phyloP scores from a whole-genome alignment of 106 monocot genomes.

The Platanthera guangdongensis region DNA sequence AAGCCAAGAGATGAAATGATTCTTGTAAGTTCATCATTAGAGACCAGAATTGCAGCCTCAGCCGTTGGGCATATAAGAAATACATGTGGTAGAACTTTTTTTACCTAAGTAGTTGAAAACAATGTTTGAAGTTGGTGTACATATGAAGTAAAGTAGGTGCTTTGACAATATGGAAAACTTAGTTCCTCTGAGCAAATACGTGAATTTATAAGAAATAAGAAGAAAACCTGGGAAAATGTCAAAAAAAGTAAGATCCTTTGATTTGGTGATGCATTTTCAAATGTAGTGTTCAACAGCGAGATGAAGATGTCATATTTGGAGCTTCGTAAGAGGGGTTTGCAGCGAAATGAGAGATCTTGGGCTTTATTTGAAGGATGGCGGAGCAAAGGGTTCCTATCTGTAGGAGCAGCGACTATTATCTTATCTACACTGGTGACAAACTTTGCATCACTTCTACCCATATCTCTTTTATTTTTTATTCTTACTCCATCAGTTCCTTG shows the following conservation, averaged over 20 bases:
- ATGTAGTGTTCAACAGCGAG: too few species aligned
- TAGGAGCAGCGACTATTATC: too few species aligned
- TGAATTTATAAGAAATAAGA: neutral
- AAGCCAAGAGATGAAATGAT: constrained; percentile 26
- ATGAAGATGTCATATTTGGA: too few species aligned
- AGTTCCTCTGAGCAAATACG: neutral
- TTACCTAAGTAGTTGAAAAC: constrained; percentile 16
- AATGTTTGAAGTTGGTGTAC: neutral
- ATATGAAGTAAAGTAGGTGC: neutral
- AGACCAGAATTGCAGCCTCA: constrained; percentile 12
- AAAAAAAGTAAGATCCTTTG: neutral
- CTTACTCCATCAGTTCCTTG: too few species aligned
- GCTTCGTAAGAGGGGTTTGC: too few species aligned
- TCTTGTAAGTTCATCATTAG: constrained; percentile 14
- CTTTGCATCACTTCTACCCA: too few species aligned
- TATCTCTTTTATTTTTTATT: too few species aligned
- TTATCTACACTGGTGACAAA: too few species aligned
- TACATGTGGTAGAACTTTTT: constrained; percentile 9
- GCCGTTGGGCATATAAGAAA: constrained; percentile 28
- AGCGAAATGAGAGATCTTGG: too few species aligned
- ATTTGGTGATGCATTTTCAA: neutral
- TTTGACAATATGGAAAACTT: neutral
- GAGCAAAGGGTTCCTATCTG: too few species aligned
- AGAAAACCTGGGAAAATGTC: neutral
- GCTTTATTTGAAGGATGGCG: too few species aligned